Evolutionary conservation across 108 stramenopile species (phyloP).

Genomic region (Epipyxis sp.): DNA sequence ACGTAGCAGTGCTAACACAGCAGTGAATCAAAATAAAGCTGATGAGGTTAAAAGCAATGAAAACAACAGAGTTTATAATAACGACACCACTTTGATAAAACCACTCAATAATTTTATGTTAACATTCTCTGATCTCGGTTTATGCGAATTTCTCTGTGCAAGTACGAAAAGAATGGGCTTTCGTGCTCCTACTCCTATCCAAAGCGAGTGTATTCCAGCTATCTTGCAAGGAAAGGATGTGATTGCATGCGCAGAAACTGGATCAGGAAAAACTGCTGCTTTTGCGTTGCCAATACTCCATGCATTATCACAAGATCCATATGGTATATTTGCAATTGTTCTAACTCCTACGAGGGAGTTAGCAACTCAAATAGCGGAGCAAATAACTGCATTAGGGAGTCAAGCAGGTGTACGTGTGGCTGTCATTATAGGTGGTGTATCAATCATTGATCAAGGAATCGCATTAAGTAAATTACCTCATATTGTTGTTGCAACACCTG

Average conservation of each 20-base stretch:
- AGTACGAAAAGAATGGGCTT: conserved; percentile 51
- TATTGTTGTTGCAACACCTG: conserved; percentile 90
- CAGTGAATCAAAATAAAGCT: too few relatives aligned
- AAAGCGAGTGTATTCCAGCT: conserved; percentile 55
- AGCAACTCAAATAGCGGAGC: conserved; percentile 91
- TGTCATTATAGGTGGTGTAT: conserved; percentile 84
- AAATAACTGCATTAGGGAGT: conserved; percentile 79
- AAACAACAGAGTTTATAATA: too few relatives aligned
- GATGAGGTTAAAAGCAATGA: too few relatives aligned
- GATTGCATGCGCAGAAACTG: conserved; percentile 59
- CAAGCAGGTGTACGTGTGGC: conserved; percentile 66
- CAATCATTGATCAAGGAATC: conserved; percentile 65
- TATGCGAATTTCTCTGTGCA: conserved; percentile 47
- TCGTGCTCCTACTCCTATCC: conserved; percentile 51
- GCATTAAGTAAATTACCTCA: conserved; percentile 68
- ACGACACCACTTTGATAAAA: too few relatives aligned
- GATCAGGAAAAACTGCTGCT: conserved; percentile 60
- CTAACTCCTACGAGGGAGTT: conserved; percentile 92
- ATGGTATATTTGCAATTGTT: conserved; percentile 83
- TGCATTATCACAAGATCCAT: conserved; percentile 56
- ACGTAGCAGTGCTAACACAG: too few relatives aligned
- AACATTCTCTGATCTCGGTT: conserved; percentile 46
- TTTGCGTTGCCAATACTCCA: conserved; percentile 61
- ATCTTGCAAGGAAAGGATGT: conserved; percentile 52
- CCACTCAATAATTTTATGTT: too few relatives aligned